Conservation (phyloP, 1,284 basidiomycete species). For the Cryptococcus wingfieldii region DNA sequence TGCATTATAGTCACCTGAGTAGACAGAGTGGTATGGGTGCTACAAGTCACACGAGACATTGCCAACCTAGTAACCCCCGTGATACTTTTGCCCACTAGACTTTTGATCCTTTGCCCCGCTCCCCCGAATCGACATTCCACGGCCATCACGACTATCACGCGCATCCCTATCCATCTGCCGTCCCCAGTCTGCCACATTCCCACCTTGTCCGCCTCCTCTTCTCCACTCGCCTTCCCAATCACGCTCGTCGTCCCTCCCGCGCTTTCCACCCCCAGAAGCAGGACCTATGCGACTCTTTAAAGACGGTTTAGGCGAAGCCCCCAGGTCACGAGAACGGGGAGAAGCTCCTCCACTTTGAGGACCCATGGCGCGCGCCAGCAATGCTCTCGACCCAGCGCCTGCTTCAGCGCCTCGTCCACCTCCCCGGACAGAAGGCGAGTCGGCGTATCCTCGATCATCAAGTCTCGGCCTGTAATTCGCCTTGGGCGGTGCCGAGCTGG, state of each 20-base stretch:
- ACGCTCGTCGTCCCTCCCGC: constrained; percentile 5
- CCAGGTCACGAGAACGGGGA: background rate
- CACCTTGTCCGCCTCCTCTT: constrained; percentile 19
- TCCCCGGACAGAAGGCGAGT: background rate
- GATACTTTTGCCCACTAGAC: constrained; percentile 16
- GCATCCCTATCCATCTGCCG: constrained; percentile 18
- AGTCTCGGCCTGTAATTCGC: background rate
- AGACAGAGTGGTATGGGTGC: too few relatives aligned
- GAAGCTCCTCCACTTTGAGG: background rate
- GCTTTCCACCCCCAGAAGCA: background rate
- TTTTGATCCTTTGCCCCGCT: background rate
- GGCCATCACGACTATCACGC: background rate
- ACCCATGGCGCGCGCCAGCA: background rate
- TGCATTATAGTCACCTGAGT: too few relatives aligned
- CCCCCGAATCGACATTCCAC: background rate
- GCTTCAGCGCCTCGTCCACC: background rate
- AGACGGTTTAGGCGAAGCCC: background rate
- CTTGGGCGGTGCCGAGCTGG: background rate
- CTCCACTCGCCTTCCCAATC: constrained; percentile 30
- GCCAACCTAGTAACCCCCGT: constrained; percentile 13
- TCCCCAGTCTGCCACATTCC: constrained; percentile 25
- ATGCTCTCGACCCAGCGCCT: background rate
- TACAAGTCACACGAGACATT: too few relatives aligned
- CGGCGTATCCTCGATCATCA: background rate
- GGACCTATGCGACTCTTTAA: background rate